Conservation (phyloP, 768 basidiomycete genomes). For the Pleurotus djamor region DNA sequence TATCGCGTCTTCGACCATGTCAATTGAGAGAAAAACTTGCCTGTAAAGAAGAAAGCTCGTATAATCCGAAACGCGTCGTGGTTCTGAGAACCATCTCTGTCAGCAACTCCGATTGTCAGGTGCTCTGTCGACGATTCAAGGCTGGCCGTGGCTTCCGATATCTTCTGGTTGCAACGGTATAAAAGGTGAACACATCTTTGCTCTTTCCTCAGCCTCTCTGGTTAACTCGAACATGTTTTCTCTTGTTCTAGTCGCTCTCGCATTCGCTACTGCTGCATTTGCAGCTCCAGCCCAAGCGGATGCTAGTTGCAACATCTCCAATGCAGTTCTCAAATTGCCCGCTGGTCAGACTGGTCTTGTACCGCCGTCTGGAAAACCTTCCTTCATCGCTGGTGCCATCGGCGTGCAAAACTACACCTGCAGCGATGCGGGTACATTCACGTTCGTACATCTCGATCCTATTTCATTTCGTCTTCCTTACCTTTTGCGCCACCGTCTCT, state of each 20-base stretch:
- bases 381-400: constrained; percentile 41
- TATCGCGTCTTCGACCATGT: too few species aligned
- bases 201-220: too few species aligned
- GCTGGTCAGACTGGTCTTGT: constrained; percentile 27
- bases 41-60: too few species aligned
- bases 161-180: too few species aligned
- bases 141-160: too few species aligned
- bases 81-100: too few species aligned
- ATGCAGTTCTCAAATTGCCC: constrained; percentile 17
- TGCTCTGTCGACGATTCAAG: too few species aligned
- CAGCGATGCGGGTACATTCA: constrained; percentile 33
- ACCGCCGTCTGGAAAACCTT: constrained; percentile 28
- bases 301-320: constrained; percentile 21
- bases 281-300: background rate
- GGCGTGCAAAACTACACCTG: constrained; percentile 61
- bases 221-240: background rate
- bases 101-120: too few species aligned
- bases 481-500: background rate
- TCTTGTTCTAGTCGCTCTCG: background rate
- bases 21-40: too few species aligned
- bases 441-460: constrained; percentile 28
- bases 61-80: too few species aligned
- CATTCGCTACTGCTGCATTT: background rate
- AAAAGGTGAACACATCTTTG: too few species aligned
- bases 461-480: background rate